Percentiles rank a stretch among this genome's conserved stretches.
Conservation (phyloP, 495 filamentous ascomycete genomes). For the Talaromyces proteolyticus region DNA sequence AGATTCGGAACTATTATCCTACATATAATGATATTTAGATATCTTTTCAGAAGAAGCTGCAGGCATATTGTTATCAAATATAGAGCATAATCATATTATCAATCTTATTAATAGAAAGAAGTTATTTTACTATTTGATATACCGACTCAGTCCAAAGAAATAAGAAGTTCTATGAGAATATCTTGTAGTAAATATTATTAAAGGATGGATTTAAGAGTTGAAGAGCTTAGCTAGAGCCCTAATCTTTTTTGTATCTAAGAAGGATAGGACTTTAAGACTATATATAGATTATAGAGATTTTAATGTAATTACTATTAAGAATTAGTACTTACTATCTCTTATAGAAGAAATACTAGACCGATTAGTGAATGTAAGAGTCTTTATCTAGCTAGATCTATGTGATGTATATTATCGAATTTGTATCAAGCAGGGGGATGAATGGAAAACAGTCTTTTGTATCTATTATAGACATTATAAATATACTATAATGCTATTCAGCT, state of each 20-base stretch:
- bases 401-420: not conserved
- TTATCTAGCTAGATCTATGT: not conserved
- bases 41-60: not conserved
- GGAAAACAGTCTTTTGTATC: not conserved
- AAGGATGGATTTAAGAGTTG: not conserved
- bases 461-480: constrained; percentile 2
- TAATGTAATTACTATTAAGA: constrained; percentile 7
- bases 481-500: not conserved
- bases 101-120: not conserved
- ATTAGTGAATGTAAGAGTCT: not conserved
- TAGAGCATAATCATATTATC: not conserved
- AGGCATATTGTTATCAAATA: not conserved
- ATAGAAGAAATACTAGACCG: not conserved
- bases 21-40: not conserved
- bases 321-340: not conserved
- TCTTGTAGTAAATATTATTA: not conserved
- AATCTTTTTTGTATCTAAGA: constrained; percentile 7
- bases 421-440: not conserved
- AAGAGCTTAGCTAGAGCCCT: not conserved
- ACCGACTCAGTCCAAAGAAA: not conserved
- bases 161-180: not conserved
- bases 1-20: not conserved
- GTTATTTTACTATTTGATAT: not conserved
- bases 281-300: constrained; percentile 9
- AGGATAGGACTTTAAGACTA: constrained; percentile 2